Evolutionary conservation across 345 rosid genomes (phyloP), one percentile per base, ranked within the genome.

Genomic region (Gossypium stocksii): DNA sequence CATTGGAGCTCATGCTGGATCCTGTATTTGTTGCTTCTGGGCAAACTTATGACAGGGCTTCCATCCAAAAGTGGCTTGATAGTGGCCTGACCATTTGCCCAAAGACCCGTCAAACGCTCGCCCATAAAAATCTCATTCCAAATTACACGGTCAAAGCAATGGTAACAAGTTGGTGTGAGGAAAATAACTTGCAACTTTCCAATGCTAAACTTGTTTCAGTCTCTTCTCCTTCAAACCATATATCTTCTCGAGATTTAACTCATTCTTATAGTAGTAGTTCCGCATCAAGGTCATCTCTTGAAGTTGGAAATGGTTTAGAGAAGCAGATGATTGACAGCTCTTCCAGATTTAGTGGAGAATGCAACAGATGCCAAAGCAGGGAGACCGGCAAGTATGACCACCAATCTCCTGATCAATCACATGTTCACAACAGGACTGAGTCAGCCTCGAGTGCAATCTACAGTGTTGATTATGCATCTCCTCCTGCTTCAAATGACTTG

Each of bases 1-100:
- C 98, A n/a, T 83, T 90, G 73, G 93, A 91, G 73, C 97, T 94
- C 79, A 94, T 94, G 98, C 60, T 81, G 80, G 94, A 94, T 85
- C 98, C 98, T 15, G 97, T 94, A 68, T 89, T 91, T 52, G 88
- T 94, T 77, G 95, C 97, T 80, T 92, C 98, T 22, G 98, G 98
- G 72, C 97, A 92, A 86, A 94, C 98, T 66, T 94, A 86, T 77
- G 98, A 94, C 82, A 89, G 92, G 87, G 82, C 87, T 57, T 89
- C 93, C 66, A 94, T 94, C 70, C 93, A 89, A 84, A 91, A 84
- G 75, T 94, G 98, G 98, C 86, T 94, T 77, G 95, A 87, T 78
- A 83, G 86, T 8, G 93, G 97, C 66, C 79, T 94, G 77, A 85
- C 70, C 20, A 77, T 91, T 81, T 94, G 98, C 84, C 98, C 98